Conservation (phyloP, 2,329 filamentous ascomycete genomes). For the Pseudogymnoascus sp. region DNA sequence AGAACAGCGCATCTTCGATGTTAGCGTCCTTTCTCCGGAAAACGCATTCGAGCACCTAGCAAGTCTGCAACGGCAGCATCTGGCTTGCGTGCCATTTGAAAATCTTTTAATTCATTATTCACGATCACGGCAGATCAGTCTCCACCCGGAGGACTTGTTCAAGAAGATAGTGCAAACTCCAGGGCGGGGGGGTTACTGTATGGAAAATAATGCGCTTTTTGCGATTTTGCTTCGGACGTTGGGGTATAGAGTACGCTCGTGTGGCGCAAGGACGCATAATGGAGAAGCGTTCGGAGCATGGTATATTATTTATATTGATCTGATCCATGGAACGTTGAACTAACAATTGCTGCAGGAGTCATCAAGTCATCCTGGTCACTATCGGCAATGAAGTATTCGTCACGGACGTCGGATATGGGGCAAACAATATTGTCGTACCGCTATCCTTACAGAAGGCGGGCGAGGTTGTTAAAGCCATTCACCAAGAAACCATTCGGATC, state of each 20-base stretch:
- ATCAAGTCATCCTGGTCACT: not conserved
- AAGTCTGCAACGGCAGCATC: not conserved
- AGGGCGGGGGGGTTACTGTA: not conserved
- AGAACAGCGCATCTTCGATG: not conserved
- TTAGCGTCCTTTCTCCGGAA: not conserved
- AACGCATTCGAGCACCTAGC: not conserved
- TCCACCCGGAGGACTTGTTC: not conserved
- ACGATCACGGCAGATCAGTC: not conserved
- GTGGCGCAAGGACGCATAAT: not conserved
- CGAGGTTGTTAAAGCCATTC: not conserved
- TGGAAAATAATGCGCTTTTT: not conserved
- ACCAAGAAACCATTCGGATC: not conserved
- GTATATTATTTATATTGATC: not conserved
- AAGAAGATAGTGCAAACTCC: not conserved
- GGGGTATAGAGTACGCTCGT: not conserved
- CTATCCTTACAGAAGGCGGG: not conserved
- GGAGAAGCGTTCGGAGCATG: not conserved
- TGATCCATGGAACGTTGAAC: not conserved
- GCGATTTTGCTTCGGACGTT: not conserved
- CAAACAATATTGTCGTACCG: not conserved
- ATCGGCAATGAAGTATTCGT: not conserved
- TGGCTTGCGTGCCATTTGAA: not conserved
- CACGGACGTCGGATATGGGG: not conserved
- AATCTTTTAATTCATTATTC: not conserved
- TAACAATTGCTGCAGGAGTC: not conserved